A percentile compares a stretch with the other conserved stretches of the same genome.
Evolutionary conservation across 139 green algal genomes (phyloP).

Genomic region (Dunaliella sp.): DNA sequence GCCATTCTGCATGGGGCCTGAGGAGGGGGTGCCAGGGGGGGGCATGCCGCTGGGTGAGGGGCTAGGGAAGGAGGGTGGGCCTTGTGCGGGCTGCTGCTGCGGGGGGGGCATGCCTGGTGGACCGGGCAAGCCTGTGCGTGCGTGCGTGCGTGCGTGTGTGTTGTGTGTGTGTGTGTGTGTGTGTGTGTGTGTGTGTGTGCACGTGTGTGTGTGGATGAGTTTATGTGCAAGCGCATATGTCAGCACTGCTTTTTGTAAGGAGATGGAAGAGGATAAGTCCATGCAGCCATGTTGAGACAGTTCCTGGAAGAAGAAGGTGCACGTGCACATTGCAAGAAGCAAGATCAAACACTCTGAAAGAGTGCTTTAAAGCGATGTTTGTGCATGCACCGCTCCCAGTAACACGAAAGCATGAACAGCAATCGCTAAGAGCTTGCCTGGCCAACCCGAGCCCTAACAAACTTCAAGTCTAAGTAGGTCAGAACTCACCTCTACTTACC

Average conservation of each 20-base stretch:
- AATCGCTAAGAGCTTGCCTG: too few relatives aligned
- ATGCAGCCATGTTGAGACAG: neutral
- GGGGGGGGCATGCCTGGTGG: neutral
- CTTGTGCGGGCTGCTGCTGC: neutral
- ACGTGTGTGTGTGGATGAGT: neutral
- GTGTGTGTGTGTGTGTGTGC: neutral
- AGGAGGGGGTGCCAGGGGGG: neutral
- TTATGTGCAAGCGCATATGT: neutral
- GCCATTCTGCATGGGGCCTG: neutral
- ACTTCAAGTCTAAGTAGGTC: too few relatives aligned
- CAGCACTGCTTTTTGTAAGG: neutral
- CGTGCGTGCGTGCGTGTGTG: neutral
- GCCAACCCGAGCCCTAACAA: too few relatives aligned
- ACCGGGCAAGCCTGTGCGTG: neutral
- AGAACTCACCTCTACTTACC: too few relatives aligned
- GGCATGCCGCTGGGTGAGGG: neutral
- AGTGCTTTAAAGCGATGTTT: too few relatives aligned
- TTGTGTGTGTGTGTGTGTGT: neutral
- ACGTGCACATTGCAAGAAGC: too few relatives aligned
- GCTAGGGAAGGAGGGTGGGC: neutral
- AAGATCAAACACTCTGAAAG: too few relatives aligned
- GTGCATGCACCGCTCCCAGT: too few relatives aligned
- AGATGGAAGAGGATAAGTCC: too few relatives aligned
- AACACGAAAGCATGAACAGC: too few relatives aligned
- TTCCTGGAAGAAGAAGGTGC: too few relatives aligned